These are phyloP conservation scores for Discostella stelligeroides DNA, from an alignment of 108 stramenopile species.

Conservation along the genomic window DNA sequence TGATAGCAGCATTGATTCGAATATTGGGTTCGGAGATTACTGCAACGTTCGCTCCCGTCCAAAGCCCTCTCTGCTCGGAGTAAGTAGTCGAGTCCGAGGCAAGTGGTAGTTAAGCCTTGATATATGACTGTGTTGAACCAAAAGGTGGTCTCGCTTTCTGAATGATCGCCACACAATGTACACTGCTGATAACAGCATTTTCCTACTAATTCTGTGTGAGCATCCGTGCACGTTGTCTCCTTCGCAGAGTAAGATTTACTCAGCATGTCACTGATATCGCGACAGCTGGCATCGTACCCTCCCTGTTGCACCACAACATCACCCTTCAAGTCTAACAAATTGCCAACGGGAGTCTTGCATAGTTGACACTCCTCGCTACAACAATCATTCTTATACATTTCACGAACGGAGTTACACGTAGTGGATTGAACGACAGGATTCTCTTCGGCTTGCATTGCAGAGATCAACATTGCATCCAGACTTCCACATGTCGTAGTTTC, in stretches of 20 bases:
- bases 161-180: conserved; percentile 20
- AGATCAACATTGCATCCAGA: conserved; percentile 7
- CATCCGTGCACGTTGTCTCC: conserved; percentile 32
- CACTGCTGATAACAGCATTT: conserved; percentile 41
- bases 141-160: conserved; percentile 4
- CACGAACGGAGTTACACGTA: conserved; percentile 13
- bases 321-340: conserved; percentile 15
- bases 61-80: conserved; percentile 23
- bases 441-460: conserved; percentile 4
- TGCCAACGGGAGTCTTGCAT: conserved; percentile 10
- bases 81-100: conserved; percentile 37
- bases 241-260: neutral
- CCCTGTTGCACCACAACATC: conserved; percentile 23
- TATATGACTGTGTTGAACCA: conserved; percentile 35
- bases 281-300: conserved; percentile 35
- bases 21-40: conserved; percentile 5
- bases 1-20: conserved; percentile 13
- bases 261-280: conserved; percentile 26
- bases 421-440: too few species aligned
- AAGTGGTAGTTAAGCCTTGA: conserved; percentile 24
- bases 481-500: conserved; percentile 23
- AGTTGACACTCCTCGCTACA: conserved; percentile 28
- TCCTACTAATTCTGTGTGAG: conserved; percentile 15
- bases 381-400: conserved; percentile 14
- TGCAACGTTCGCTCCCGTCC: conserved; percentile 14